These are phyloP conservation scores for Chenopodium berlandieri DNA, from an alignment of 148 eudicot species.

Conservation along the genomic window DNA sequence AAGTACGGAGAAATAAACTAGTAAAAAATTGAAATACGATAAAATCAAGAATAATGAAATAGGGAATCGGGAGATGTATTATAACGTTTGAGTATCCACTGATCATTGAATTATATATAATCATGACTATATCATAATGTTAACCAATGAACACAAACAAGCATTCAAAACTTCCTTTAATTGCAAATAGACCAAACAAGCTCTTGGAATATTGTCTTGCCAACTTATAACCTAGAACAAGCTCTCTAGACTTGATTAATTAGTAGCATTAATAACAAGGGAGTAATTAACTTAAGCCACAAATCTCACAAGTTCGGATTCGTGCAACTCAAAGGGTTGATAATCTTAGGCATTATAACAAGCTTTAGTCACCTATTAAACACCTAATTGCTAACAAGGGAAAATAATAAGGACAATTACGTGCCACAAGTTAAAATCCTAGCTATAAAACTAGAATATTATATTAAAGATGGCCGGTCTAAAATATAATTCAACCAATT, in stretches of 20 bases:
- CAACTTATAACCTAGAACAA: not conserved
- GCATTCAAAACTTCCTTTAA: not conserved
- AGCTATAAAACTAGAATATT: no score
- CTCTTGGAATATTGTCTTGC: not conserved
- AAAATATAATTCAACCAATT: no score
- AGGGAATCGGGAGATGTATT: not conserved
- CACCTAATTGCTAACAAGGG: not conserved
- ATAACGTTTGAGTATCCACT: not conserved
- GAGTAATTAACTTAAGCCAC: no score
- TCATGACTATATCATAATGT: not conserved
- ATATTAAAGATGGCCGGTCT: no score
- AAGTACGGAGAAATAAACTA: no score
- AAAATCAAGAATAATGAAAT: not conserved
- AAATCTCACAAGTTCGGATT: not conserved
- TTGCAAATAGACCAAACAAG: not conserved
- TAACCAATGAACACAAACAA: not conserved
- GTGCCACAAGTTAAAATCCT: no score
- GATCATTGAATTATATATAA: not conserved
- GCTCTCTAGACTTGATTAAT: no score
- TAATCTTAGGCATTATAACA: not conserved
- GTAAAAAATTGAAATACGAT: no score
- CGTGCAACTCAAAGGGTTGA: not conserved
- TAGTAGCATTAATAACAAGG: no score
- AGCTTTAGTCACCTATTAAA: not conserved
- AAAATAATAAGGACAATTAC: no score